These are phyloP conservation scores for Penicillium coffeae DNA, from an alignment of 495 filamentous ascomycete genomes.

Conservation along the genomic window DNA sequence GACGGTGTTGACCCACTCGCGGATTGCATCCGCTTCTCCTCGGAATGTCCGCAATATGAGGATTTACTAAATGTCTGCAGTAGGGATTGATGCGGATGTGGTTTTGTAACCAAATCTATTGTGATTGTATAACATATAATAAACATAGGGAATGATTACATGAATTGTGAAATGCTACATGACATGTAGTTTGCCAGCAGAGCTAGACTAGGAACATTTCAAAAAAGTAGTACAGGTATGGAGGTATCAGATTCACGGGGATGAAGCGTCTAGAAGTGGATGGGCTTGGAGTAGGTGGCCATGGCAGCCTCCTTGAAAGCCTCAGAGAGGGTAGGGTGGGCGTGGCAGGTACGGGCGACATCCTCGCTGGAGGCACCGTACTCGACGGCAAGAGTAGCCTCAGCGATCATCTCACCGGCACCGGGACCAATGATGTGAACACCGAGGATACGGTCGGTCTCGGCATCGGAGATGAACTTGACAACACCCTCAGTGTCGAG, in stretches of 20 bases:
- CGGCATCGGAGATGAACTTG: constrained; percentile 94
- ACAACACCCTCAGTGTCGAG: constrained; percentile 93
- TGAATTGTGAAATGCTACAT: constrained; percentile 23
- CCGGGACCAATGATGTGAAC: constrained; percentile 95
- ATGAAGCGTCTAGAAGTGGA: constrained; percentile 79
- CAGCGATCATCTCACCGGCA: constrained; percentile 98
- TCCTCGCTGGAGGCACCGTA: constrained; percentile 95
- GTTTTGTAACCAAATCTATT: no score
- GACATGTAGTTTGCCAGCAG: constrained; percentile 43
- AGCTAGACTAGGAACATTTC: constrained; percentile 32
- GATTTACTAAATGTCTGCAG: no score
- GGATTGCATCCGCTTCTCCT: not conserved
- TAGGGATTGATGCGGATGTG: no score
- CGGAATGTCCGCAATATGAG: no score
- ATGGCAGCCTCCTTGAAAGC: constrained; percentile 99
- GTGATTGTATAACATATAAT: constrained; percentile 2
- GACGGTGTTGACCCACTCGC: not conserved
- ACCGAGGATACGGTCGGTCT: constrained; percentile 93
- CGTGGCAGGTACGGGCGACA: constrained; percentile 92
- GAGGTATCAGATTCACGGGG: constrained; percentile 23
- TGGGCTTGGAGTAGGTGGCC: constrained; percentile 93
- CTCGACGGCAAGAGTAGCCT: constrained; percentile 91
- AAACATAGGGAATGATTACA: constrained; percentile 37
- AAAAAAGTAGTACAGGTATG: constrained; percentile 36
- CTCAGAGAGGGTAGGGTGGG: constrained; percentile 93